phyloP scores from a whole-genome alignment of 2,329 filamentous ascomycete species.

The Nigrograna mackinnonii region DNA sequence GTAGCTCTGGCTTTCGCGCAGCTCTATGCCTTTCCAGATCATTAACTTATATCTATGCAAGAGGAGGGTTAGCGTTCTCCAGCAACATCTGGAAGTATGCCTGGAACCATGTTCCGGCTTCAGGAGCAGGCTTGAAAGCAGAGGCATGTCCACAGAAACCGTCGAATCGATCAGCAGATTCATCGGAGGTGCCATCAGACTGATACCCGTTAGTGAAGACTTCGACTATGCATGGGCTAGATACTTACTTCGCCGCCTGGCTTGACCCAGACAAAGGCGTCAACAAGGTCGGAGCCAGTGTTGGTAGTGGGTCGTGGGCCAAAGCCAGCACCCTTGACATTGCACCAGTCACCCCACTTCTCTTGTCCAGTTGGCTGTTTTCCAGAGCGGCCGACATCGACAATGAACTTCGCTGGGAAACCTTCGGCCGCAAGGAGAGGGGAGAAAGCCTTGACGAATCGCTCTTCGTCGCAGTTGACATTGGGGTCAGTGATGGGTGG shows the following conservation, averaged over 20 bases:
- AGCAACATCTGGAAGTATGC: conserved; percentile 44
- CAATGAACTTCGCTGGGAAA: conserved; percentile 60
- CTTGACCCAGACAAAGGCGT: conserved; percentile 74
- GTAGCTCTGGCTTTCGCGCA: too few relatives aligned
- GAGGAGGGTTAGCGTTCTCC: conserved; percentile 35
- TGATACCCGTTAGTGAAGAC: conserved; percentile 7
- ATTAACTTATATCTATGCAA: conserved; percentile 5
- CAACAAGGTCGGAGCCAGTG: conserved; percentile 62
- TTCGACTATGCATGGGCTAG: not conserved
- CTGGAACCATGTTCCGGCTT: conserved; percentile 71
- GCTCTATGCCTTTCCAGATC: too few relatives aligned
- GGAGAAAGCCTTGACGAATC: conserved; percentile 55
- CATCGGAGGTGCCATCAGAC: conserved; percentile 50
- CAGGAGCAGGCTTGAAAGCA: conserved; percentile 66
- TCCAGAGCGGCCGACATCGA: conserved; percentile 60
- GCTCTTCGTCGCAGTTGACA: conserved; percentile 57
- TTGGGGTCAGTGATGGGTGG: conserved; percentile 50
- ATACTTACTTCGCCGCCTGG: conserved; percentile 57
- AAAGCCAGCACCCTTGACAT: conserved; percentile 65
- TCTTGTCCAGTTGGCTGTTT: conserved; percentile 61
- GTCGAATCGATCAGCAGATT: conserved; percentile 55
- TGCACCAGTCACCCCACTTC: conserved; percentile 71
- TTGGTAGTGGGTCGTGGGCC: conserved; percentile 66
- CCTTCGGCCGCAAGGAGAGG: conserved; percentile 52
- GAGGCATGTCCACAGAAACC: conserved; percentile 57